Percentiles rank a stretch among this genome's conserved stretches.
These are phyloP conservation scores for Corymbia citriodora DNA, from an alignment of 441 rosid genomes.

Conservation along the genomic window DNA sequence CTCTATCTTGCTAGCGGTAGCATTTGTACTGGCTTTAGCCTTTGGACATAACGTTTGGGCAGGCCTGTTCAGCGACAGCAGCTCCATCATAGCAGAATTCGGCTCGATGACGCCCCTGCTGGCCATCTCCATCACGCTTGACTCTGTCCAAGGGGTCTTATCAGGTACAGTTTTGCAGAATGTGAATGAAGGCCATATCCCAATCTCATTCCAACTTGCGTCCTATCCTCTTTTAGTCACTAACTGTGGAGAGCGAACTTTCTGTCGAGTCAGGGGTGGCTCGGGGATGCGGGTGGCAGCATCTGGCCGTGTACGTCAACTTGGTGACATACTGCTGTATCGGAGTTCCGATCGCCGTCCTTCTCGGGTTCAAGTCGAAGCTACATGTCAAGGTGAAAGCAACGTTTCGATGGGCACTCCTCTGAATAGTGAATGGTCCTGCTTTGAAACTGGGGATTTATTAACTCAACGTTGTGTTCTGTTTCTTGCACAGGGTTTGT, in stretches of 20 bases:
- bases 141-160: slow-evolving; percentile 58
- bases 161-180: slow-evolving; percentile 36
- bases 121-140: slow-evolving; percentile 42
- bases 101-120: slow-evolving; percentile 53
- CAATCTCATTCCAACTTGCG: neutral
- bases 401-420: neutral
- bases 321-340: slow-evolving; percentile 40
- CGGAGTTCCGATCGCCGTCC: slow-evolving; percentile 41
- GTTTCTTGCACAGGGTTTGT: slow-evolving; percentile 41
- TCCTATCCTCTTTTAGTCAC: neutral
- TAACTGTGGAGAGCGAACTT: neutral
- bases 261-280: slow-evolving; percentile 40
- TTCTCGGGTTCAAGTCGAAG: slow-evolving; percentile 44
- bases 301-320: slow-evolving; percentile 32
- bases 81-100: slow-evolving; percentile 28
- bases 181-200: neutral
- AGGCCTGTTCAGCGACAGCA: slow-evolving; percentile 46
- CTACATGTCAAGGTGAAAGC: slow-evolving; percentile 37
- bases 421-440: neutral
- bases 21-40: slow-evolving; percentile 30
- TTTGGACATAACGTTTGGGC: slow-evolving; percentile 61
- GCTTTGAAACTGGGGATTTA: neutral
- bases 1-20: slow-evolving; percentile 41
- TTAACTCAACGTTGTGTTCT: neutral
- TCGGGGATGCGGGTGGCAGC: slow-evolving; percentile 76